phyloP scores from a whole-genome alignment of 2,329 filamentous ascomycete genomes.

The Trichoderma polysporum region DNA sequence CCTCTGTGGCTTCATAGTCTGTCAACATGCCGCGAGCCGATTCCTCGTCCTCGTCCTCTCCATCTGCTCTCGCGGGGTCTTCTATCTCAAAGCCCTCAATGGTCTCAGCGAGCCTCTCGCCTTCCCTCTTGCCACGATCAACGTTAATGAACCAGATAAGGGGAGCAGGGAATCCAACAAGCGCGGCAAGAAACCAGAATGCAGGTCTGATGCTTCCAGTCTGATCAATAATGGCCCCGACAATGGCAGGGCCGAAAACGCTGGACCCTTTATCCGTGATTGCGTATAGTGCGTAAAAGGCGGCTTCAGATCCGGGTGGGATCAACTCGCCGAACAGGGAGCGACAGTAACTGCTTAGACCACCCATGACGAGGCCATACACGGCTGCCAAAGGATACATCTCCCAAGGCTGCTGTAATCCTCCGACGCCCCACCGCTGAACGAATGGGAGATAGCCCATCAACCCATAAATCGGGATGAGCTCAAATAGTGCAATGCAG shows the following conservation, averaged over 20 bases:
- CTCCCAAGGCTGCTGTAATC: slow-evolving; percentile 92
- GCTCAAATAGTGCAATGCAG: slow-evolving; percentile 87
- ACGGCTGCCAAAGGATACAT: slow-evolving; percentile 92
- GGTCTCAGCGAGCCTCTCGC: slow-evolving; percentile 59
- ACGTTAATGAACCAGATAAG: slow-evolving; percentile 84
- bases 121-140: slow-evolving; percentile 71
- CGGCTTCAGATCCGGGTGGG: slow-evolving; percentile 88
- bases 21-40: slow-evolving; percentile 24
- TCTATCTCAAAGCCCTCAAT: slow-evolving; percentile 53
- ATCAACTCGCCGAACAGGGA: slow-evolving; percentile 92
- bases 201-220: slow-evolving; percentile 79
- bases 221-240: slow-evolving; percentile 85
- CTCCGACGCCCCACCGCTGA: slow-evolving; percentile 69
- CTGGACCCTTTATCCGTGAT: slow-evolving; percentile 97
- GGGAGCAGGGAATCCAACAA: slow-evolving; percentile 83
- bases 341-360: slow-evolving; percentile 86
- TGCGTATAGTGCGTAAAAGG: slow-evolving; percentile 94
- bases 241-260: slow-evolving; percentile 90
- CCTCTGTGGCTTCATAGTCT: slow-evolving; percentile 21
- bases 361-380: slow-evolving; percentile 93
- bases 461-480: slow-evolving; percentile 90
- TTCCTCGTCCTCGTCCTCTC: slow-evolving; percentile 32
- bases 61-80: slow-evolving; percentile 19
- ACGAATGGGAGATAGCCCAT: slow-evolving; percentile 84
- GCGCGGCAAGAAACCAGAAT: slow-evolving; percentile 83